Evolutionary conservation across 2,329 filamentous ascomycete genomes (phyloP).

Genomic region (Alternaria novae-zelandiae): DNA sequence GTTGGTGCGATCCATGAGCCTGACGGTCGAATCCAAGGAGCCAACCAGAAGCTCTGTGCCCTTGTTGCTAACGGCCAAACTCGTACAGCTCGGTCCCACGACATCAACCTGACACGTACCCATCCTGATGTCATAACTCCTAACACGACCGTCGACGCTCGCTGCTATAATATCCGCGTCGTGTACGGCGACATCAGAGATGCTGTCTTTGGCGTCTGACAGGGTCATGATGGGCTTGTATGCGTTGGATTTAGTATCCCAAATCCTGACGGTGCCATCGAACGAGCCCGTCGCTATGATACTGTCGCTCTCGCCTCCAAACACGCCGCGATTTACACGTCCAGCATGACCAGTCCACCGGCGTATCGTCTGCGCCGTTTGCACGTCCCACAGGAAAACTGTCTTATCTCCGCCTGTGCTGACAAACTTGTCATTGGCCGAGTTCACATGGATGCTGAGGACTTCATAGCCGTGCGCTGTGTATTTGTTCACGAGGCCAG

Average conservation of each 20-base stretch:
- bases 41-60: constrained; percentile 77
- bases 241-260: constrained; percentile 52
- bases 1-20: constrained; percentile 79
- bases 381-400: constrained; percentile 95
- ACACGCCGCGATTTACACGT: constrained; percentile 78
- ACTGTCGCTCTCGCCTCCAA: constrained; percentile 76
- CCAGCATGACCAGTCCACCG: constrained; percentile 76
- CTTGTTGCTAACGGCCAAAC: constrained; percentile 72
- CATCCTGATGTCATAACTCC: constrained; percentile 82
- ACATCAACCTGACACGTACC: constrained; percentile 62
- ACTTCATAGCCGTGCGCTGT: constrained; percentile 91
- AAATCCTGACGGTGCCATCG: constrained; percentile 77
- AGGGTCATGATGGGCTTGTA: constrained; percentile 74
- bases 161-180: constrained; percentile 69
- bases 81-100: constrained; percentile 70
- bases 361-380: constrained; percentile 75
- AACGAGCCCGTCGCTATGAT: constrained; percentile 76
- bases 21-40: constrained; percentile 75
- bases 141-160: constrained; percentile 83
- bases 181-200: constrained; percentile 55
- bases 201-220: constrained; percentile 73
- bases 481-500: constrained; percentile 81
- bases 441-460: constrained; percentile 74
- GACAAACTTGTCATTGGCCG: constrained; percentile 83
- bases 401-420: constrained; percentile 88